Evolutionary conservation across 306 rosid species (phyloP), one percentile per base, ranked within the genome.

Genomic region (Prunus davidiana): DNA sequence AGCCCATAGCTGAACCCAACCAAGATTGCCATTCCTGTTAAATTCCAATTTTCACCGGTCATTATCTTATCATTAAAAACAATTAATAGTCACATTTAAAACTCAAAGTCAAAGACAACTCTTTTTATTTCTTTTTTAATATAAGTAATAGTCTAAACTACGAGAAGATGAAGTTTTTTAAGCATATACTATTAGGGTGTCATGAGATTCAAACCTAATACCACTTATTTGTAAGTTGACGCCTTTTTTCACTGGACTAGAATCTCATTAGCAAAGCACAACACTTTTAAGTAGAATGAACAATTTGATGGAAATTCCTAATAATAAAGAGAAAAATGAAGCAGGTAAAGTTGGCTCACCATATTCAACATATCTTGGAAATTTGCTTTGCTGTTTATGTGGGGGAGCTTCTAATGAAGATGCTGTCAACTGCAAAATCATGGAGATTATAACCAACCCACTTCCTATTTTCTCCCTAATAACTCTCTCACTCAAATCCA

Each of bases 381-480:
- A 20, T 54, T 58, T 49, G 18, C 4, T 82, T 55, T 28, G 57
- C 45, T 20, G 57, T 28, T 30, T 72, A 46, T 64, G 79, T 72
- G 15, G 8, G 49, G 57, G 55, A 81, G 32, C 16, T 73, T 72
- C 45, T 67, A 76, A 14, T 57, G 67, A 24, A 27, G 67, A 13
- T 19, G 87, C 78, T 69, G 43, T 68, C 77, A 82, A 7, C 71
- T 82, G 87, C 75, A 89, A 72, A 55, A 82, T 72, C 89, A 84
- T 79, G 73, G 87, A 87, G 67, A 70, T 47, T 71, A 80, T 52
- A 18, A 86, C 90, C 66, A 84, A 79, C 28, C 86, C 84, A 61
- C 89, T 86, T 76, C 91, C 90, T 13, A 71, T 80, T 77, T 86
- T 90, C 82, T 88, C 93, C 73, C 93, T 85, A n/a, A 82, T 81